Evolutionary conservation across 2,329 filamentous ascomycete genomes (phyloP).

Genomic region (Fusarium agapanthi): DNA sequence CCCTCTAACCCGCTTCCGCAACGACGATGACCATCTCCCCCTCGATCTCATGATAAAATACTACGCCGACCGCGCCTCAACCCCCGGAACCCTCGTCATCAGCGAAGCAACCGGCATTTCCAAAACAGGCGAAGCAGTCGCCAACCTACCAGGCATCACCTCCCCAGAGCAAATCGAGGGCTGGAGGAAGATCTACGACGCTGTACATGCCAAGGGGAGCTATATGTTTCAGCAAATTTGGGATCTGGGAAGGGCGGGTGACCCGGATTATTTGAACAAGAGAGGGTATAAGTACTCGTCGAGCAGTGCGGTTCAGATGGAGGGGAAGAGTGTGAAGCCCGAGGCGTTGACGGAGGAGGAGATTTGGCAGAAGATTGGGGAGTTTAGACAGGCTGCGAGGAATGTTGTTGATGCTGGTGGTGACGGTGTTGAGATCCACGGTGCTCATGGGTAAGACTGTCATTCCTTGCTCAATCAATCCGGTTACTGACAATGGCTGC

Average conservation of each 20-base stretch:
- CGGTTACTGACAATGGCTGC: rapidly evolving
- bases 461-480: too few species aligned
- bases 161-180: constrained; percentile 63
- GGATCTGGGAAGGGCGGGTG: constrained; percentile 64
- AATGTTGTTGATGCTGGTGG: constrained; percentile 70
- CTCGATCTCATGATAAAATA: constrained; percentile 49
- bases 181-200: constrained; percentile 69
- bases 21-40: constrained; percentile 49
- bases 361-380: constrained; percentile 69
- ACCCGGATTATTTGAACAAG: constrained; percentile 25
- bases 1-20: constrained; percentile 63
- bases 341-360: constrained; percentile 66
- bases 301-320: constrained; percentile 36
- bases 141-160: constrained; percentile 66
- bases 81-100: constrained; percentile 55
- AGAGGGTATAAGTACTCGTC: constrained; percentile 43
- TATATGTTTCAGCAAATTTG: constrained; percentile 73
- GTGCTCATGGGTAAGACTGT: constrained; percentile 59
- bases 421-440: constrained; percentile 72
- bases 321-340: constrained; percentile 24
- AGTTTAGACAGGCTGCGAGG: constrained; percentile 64
- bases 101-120: constrained; percentile 57
- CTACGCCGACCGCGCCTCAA: constrained; percentile 55
- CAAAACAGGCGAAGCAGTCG: constrained; percentile 33
- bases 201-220: constrained; percentile 69